Evolutionary conservation across 1,284 basidiomycete species (phyloP).

Genomic region (Cutaneotrichosporon sp.): DNA sequence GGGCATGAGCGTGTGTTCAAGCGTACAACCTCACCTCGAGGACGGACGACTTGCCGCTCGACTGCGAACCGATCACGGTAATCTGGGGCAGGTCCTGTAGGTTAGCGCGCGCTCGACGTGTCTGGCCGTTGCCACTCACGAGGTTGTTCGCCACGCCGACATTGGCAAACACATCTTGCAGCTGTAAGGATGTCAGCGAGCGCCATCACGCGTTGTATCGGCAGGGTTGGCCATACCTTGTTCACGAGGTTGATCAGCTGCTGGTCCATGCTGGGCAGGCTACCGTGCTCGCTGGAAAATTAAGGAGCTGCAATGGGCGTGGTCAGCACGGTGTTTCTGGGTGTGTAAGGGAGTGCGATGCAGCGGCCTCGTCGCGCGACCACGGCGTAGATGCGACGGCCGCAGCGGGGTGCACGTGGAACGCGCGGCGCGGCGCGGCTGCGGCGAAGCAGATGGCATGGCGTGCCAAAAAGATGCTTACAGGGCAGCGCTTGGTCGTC

Average conservation of each 20-base stretch:
- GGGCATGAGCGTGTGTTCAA: background rate
- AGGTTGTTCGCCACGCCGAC: slow-evolving; percentile 51
- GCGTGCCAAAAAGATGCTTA: too few relatives aligned
- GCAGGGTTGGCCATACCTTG: too few relatives aligned
- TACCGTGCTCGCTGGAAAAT: slow-evolving; percentile 1
- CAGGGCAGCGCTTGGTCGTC: background rate
- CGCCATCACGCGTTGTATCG: background rate
- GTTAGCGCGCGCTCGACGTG: background rate
- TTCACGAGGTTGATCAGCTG: slow-evolving; percentile 49
- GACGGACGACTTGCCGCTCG: slow-evolving; percentile 54
- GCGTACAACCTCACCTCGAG: slow-evolving; percentile 46
- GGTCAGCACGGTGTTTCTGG: background rate
- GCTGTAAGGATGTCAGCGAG: slow-evolving; percentile 27
- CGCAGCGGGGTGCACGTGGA: background rate
- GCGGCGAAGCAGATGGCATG: too few relatives aligned
- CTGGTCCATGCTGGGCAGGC: slow-evolving; percentile 43
- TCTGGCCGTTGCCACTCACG: slow-evolving; percentile 25
- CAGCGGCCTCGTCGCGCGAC: background rate
- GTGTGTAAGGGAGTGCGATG: background rate
- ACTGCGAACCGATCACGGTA: slow-evolving; percentile 54
- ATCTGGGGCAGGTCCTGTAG: slow-evolving; percentile 55
- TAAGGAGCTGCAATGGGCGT: background rate
- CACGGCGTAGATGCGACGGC: background rate
- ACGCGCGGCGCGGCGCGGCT: background rate
- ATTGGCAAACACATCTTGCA: slow-evolving; percentile 54